Percentiles rank a stretch among this genome's conserved stretches.
phyloP scores from a whole-genome alignment of 2,329 filamentous ascomycete genomes.

The Arthrinium puccinioides region DNA sequence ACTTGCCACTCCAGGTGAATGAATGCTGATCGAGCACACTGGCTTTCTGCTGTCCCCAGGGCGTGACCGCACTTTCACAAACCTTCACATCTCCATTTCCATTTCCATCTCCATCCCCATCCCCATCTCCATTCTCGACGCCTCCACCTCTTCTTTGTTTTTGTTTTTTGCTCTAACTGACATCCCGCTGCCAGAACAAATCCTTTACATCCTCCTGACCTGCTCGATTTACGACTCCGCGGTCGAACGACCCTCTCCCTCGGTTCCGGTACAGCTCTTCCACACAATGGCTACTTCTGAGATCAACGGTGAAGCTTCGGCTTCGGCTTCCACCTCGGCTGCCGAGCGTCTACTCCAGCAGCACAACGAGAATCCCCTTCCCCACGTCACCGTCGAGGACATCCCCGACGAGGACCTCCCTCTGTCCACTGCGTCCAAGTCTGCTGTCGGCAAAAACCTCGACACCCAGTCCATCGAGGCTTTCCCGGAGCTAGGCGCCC shows the following conservation, averaged over 20 bases:
- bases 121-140: too few species aligned
- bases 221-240: too few species aligned
- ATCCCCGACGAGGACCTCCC: constrained; percentile 70
- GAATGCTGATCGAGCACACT: too few species aligned
- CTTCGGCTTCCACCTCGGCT: constrained; percentile 46
- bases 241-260: constrained; percentile 11
- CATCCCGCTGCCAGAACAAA: too few species aligned
- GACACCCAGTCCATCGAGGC: constrained; percentile 85
- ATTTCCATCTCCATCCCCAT: too few species aligned
- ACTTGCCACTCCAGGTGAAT: too few species aligned
- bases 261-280: constrained; percentile 7
- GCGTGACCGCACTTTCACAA: too few species aligned
- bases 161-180: too few species aligned
- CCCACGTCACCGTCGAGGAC: constrained; percentile 70
- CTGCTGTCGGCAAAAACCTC: constrained; percentile 46
- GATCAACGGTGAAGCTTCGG: constrained; percentile 29
- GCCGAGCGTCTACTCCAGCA: constrained; percentile 59
- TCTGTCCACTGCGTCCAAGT: constrained; percentile 30
- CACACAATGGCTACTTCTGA: constrained; percentile 35
- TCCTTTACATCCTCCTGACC: too few species aligned
- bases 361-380: constrained; percentile 44
- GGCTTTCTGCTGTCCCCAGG: too few species aligned
- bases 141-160: too few species aligned
- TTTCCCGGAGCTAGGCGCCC: constrained; percentile 81
- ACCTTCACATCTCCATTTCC: too few species aligned